Percentiles rank a stretch among this genome's conserved stretches.
phyloP scores from a whole-genome alignment of 2,329 filamentous ascomycete species.

The Juglanconis oblonga region DNA sequence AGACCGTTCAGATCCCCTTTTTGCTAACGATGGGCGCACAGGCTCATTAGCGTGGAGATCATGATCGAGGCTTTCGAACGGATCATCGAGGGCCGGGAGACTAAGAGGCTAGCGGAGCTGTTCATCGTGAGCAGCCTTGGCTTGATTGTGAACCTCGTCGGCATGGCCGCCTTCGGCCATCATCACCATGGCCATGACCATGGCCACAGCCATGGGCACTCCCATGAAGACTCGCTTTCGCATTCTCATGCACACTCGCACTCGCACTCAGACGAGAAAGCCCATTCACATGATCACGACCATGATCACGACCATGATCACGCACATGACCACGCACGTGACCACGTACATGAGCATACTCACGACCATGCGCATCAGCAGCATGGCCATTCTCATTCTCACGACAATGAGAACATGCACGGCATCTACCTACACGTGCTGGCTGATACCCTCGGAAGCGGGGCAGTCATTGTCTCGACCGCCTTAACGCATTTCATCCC shows the following conservation, averaged over 20 bases:
- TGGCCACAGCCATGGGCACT: constrained; percentile 29
- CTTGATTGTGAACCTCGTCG: constrained; percentile 85
- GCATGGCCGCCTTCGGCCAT: constrained; percentile 79
- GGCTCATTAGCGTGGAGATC: constrained; percentile 92
- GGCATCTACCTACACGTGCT: constrained; percentile 95
- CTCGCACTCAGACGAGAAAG: constrained; percentile 24
- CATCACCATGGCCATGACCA: constrained; percentile 55
- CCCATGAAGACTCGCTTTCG: constrained; percentile 32
- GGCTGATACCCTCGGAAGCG: constrained; percentile 90
- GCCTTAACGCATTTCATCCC: constrained; percentile 80
- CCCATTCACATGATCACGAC: constrained; percentile 30
- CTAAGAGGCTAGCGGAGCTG: constrained; percentile 80
- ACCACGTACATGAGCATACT: constrained; percentile 63
- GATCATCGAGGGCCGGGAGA: constrained; percentile 77
- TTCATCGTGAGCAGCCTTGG: constrained; percentile 85
- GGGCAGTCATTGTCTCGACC: constrained; percentile 91
- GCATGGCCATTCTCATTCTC: constrained; percentile 37
- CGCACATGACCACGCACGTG: constrained; percentile 55
- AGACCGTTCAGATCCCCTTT: neutral
- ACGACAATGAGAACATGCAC: constrained; percentile 81
- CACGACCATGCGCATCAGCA: constrained; percentile 33
- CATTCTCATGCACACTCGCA: constrained; percentile 31
- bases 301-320: constrained; percentile 41
- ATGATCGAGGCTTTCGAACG: constrained; percentile 91
- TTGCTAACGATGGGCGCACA: constrained; percentile 30